Conservation (phyloP, 495 filamentous ascomycete species). For the Podospora conica region DNA sequence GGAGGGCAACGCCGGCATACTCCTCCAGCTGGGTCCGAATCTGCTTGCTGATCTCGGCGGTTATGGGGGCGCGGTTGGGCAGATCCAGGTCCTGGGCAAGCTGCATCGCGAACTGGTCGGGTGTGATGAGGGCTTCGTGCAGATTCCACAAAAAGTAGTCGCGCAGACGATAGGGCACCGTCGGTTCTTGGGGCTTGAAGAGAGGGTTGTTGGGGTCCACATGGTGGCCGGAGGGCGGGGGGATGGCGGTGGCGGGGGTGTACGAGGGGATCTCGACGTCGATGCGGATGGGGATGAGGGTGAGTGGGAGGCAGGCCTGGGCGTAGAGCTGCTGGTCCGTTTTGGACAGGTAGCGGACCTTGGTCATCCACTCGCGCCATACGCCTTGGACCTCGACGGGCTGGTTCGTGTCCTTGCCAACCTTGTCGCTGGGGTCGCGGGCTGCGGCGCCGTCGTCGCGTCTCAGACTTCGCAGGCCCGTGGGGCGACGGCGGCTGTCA, state of each 20-base stretch:
- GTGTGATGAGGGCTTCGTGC: constrained; percentile 88
- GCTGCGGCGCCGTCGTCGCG: constrained; percentile 62
- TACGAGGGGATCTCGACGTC: constrained; percentile 85
- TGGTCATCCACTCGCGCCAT: constrained; percentile 92
- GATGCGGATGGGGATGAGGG: constrained; percentile 91
- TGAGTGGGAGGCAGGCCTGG: constrained; percentile 78
- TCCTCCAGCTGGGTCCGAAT: constrained; percentile 94
- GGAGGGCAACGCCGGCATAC: constrained; percentile 88
- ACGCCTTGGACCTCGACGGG: constrained; percentile 85
- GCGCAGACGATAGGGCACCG: constrained; percentile 78
- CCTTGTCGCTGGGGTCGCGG: constrained; percentile 59
- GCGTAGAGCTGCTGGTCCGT: constrained; percentile 73
- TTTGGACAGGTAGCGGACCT: constrained; percentile 42
- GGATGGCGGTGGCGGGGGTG: constrained; percentile 65
- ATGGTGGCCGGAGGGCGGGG: constrained; percentile 51
- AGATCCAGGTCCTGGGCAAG: constrained; percentile 94
- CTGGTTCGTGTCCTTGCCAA: constrained; percentile 73
- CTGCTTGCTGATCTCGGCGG: constrained; percentile 78
- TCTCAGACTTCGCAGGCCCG: constrained; percentile 74
- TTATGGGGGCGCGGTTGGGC: constrained; percentile 60
- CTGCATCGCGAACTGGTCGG: constrained; percentile 85
- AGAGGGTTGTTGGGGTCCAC: constrained; percentile 52
- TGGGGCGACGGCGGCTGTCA: constrained; percentile 60
- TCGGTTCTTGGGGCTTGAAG: constrained; percentile 70
- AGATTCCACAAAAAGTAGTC: constrained; percentile 97